Evolutionary conservation across 768 basidiomycete genomes (phyloP), one percentile per base, ranked within the genome.

Genomic region (Amylocystis lapponica): DNA sequence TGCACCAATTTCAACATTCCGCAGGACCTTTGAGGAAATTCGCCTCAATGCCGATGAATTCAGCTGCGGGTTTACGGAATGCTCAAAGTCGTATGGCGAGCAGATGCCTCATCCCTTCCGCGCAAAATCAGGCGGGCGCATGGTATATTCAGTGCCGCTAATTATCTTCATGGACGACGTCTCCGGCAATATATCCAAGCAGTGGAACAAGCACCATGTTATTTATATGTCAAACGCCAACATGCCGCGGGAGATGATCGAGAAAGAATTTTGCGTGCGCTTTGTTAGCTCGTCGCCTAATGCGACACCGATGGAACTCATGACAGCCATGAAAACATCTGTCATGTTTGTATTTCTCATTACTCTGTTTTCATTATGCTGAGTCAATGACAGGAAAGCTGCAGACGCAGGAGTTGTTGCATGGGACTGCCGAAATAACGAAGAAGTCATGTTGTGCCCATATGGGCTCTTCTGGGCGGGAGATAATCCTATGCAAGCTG

Each of bases 401-500:
- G 17, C 17, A n/a, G 10, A 36, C 34, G 14, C 9, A 9, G 34
- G 17, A 20, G 17, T 19, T 19, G 9, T 20, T 8, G 8, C 10
- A 14, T 10, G 34, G 34, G 9, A 36, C 19, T 10, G 34, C 9
- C 21, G 16, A 16, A 5, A 27, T 22, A 17, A 32, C 22, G 12
- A 14, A n/a, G 11, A 30, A 17, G 13, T 27, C 23, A 10, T 21
- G 5, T 13, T 37, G 4, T 14, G 9, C 17, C 35, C 43, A 26
- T 37, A 27, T 11, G 14, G 5, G 9, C 43, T 44, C 4, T 20
- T 37, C 14, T 19, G 30, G 23, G 13, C 25, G 11, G 43, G 43
- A 12, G 43, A 44, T 32, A 44, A 44, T 19, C 43, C 43, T 8
- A 44, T 44, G 43, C 35, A 44, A 29, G 35, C 34, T 3, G 43